Conservation (phyloP, 371 early-diverging fungal species). For the Rhizopus sp. region DNA sequence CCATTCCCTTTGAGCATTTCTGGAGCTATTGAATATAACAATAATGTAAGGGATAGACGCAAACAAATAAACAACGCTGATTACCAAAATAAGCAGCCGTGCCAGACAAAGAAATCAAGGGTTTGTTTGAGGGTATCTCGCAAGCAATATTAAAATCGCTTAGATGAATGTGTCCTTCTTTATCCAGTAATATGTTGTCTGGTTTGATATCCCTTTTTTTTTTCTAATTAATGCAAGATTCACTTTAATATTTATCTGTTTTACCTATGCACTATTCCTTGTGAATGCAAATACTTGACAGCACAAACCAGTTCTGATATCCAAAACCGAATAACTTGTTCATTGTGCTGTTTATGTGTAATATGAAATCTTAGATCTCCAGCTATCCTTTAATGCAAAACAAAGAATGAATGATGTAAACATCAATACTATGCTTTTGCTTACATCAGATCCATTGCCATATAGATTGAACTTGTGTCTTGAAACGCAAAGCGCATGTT, state of each 20-base stretch:
- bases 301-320: constrained; percentile 71
- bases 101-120: constrained; percentile 66
- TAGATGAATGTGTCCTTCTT: constrained; percentile 66
- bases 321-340: constrained; percentile 67
- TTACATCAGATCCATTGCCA: constrained; percentile 82
- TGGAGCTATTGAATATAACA: constrained; percentile 56
- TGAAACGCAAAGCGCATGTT: constrained; percentile 82
- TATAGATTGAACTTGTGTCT: constrained; percentile 72
- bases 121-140: constrained; percentile 35
- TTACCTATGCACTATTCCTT: constrained; percentile 70
- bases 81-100: constrained; percentile 73
- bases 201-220: constrained; percentile 69
- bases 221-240: background rate
- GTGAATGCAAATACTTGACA: constrained; percentile 70
- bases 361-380: constrained; percentile 82
- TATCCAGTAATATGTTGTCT: constrained; percentile 76
- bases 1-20: constrained; percentile 66
- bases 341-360: constrained; percentile 57
- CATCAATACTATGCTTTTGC: constrained; percentile 1
- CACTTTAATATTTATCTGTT: constrained; percentile 2
- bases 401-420: constrained; percentile 8
- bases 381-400: constrained; percentile 53
- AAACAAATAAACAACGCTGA: background rate
- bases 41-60: too few species aligned
- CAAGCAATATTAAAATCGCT: constrained; percentile 79